These are phyloP conservation scores for Colletotrichum liaoningense DNA, from an alignment of 2,329 filamentous ascomycete species.

Conservation along the genomic window DNA sequence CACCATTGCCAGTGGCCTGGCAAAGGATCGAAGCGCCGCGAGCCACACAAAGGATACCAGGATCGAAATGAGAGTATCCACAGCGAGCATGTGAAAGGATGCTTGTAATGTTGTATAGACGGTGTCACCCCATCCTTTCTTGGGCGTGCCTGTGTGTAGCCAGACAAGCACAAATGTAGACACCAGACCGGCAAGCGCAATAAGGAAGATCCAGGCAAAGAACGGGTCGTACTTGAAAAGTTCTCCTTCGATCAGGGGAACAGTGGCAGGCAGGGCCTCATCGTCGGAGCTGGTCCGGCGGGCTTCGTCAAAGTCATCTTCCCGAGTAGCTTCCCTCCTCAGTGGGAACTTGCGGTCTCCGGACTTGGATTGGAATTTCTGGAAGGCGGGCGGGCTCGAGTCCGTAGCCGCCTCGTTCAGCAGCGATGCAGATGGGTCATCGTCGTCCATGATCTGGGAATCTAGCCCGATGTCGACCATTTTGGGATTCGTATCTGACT, in stretches of 20 bases:
- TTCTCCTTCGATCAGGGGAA: constrained; percentile 71
- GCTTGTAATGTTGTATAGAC: constrained; percentile 90
- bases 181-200: constrained; percentile 84
- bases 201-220: constrained; percentile 91
- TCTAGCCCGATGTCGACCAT: constrained; percentile 92
- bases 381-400: constrained; percentile 70
- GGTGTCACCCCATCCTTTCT: constrained; percentile 86
- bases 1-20: constrained; percentile 82
- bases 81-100: constrained; percentile 88
- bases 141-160: constrained; percentile 85
- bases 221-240: constrained; percentile 88
- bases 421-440: constrained; percentile 71
- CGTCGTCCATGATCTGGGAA: constrained; percentile 69
- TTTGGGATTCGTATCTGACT: constrained; percentile 54
- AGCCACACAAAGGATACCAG: constrained; percentile 93
- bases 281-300: constrained; percentile 53
- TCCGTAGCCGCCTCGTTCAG: constrained; percentile 64
- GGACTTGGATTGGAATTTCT: constrained; percentile 62
- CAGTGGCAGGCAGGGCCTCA: constrained; percentile 51
- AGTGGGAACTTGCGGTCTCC: constrained; percentile 52
- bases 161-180: constrained; percentile 91
- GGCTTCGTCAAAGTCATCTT: constrained; percentile 60
- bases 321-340: constrained; percentile 56
- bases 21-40: constrained; percentile 86
- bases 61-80: constrained; percentile 91